Evolutionary conservation across 306 rosid species (phyloP).

Genomic region (Cicer arietinum): DNA sequence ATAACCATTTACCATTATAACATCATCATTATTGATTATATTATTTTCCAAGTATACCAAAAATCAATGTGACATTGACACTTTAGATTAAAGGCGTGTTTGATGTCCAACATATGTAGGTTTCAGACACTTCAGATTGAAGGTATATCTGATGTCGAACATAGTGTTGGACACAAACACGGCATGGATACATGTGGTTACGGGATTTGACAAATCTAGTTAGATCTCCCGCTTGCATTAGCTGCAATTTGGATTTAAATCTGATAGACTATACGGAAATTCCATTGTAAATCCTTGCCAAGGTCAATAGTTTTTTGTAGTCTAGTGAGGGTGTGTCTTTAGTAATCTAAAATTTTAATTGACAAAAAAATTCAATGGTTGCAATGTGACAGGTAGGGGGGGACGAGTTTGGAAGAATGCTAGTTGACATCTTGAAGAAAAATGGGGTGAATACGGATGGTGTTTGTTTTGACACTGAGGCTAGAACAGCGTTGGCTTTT

Average conservation of each 20-base stretch:
- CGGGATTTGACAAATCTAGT: neutral
- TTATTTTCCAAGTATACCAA: neutral
- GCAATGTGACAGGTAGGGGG: conserved; percentile 58
- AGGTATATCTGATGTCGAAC: no score
- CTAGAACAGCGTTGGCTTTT: conserved; percentile 76
- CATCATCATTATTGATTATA: neutral
- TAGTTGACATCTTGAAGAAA: conserved; percentile 58
- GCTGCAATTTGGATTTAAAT: neutral
- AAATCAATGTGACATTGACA: neutral
- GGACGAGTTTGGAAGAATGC: conserved; percentile 76
- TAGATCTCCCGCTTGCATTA: neutral
- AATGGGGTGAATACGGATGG: conserved; percentile 62
- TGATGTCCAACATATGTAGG: no score
- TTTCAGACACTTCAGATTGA: no score
- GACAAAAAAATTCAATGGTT: neutral
- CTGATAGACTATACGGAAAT: neutral
- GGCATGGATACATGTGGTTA: no score
- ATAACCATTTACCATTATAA: neutral
- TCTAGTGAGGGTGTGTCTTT: neutral
- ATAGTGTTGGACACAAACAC: no score
- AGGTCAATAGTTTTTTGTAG: neutral
- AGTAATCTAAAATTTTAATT: neutral
- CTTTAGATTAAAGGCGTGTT: no score
- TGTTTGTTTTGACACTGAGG: conserved; percentile 57
- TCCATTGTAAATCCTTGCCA: neutral